Evolutionary conservation across 805 yeast species (phyloP).

Genomic region (Maudiozyma barnettii): DNA sequence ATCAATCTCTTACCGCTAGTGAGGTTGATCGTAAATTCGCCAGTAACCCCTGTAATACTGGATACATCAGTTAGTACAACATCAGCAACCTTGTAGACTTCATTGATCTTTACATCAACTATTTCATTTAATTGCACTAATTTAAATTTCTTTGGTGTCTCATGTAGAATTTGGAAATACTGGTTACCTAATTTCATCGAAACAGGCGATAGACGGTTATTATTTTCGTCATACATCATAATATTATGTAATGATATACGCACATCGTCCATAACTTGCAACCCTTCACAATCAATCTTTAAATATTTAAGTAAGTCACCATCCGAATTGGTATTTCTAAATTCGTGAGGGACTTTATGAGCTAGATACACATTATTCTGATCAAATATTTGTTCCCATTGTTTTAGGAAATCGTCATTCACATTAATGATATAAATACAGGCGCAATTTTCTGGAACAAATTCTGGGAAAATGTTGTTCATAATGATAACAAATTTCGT

Average conservation of each 20-base stretch:
- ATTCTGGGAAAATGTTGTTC: conserved; percentile 41
- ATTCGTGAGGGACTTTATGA: conserved; percentile 27
- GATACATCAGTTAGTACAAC: conserved; percentile 35
- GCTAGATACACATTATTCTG: conserved; percentile 20
- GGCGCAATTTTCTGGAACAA: conserved; percentile 42
- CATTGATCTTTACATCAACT: conserved; percentile 32
- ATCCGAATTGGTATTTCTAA: conserved; percentile 41
- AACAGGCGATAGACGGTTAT: conserved; percentile 48
- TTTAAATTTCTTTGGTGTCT: conserved; percentile 35
- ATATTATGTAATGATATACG: conserved; percentile 46
- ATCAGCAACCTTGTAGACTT: conserved; percentile 35
- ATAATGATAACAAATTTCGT: conserved; percentile 25
- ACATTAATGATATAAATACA: conserved; percentile 42
- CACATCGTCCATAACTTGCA: conserved; percentile 37
- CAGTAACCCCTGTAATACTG: conserved; percentile 37
- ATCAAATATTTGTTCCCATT: conserved; percentile 20
- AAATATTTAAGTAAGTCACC: conserved; percentile 34
- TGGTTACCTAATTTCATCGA: conserved; percentile 61
- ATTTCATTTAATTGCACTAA: conserved; percentile 26
- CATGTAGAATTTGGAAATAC: conserved; percentile 47
- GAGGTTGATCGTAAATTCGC: conserved; percentile 41
- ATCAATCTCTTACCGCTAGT: conserved; percentile 30
- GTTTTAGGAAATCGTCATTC: conserved; percentile 20
- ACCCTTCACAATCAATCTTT: conserved; percentile 37
- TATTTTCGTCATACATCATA: conserved; percentile 39